Evolutionary conservation across 2,329 filamentous ascomycete species (phyloP).

Genomic region (Sclerotinia borealis): DNA sequence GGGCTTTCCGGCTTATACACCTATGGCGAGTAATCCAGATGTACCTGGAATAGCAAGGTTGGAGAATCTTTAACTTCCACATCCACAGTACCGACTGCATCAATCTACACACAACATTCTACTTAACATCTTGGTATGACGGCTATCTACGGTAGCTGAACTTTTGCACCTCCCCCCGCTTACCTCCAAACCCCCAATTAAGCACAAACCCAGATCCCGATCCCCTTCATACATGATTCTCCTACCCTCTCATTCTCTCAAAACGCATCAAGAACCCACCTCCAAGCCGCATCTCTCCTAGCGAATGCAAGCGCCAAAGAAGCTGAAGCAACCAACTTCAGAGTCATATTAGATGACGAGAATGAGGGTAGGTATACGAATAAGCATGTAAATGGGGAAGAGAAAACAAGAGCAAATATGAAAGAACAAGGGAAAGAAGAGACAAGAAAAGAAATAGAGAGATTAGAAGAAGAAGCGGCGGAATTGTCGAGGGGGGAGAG

Average conservation of each 20-base stretch:
- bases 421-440: conserved; percentile 13
- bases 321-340: conserved; percentile 17
- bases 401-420: conserved; percentile 17
- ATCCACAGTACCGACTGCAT: neutral
- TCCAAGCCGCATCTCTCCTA: conserved; percentile 20
- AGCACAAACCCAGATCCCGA: neutral
- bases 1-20: neutral
- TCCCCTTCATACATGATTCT: neutral
- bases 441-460: conserved; percentile 18
- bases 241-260: conserved; percentile 10
- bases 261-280: conserved; percentile 20
- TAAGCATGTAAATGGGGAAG: neutral
- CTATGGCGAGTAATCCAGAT: neutral
- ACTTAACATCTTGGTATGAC: neutral
- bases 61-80: neutral
- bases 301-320: conserved; percentile 19
- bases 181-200: neutral
- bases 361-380: neutral
- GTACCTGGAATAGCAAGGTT: neutral
- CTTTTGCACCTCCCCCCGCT: neutral
- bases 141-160: neutral
- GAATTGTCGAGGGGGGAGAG: conserved; percentile 20
- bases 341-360: neutral
- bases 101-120: neutral
- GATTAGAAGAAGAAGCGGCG: conserved; percentile 23